Percentiles rank a stretch among this genome's conserved stretches.
phyloP scores from a whole-genome alignment of 306 rosid species.

The Betula pendula region DNA sequence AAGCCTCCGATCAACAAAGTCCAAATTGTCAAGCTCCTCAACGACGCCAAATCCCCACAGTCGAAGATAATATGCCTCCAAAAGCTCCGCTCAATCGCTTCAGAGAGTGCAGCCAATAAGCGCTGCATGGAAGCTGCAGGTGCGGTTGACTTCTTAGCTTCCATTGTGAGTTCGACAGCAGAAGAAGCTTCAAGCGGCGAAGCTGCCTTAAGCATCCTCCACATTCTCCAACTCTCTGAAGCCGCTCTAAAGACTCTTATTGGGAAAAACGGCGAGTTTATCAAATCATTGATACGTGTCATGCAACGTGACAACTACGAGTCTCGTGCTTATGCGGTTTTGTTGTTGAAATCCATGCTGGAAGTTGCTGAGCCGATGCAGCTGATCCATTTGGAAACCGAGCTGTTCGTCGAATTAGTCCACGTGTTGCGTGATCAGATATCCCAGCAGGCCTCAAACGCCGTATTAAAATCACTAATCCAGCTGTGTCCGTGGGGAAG shows the following conservation, averaged over 20 bases:
- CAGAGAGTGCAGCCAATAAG: constrained; percentile 58
- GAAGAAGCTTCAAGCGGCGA: constrained; percentile 37
- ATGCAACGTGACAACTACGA: constrained; percentile 60
- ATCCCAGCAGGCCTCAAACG: constrained; percentile 55
- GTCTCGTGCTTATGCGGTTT: constrained; percentile 62
- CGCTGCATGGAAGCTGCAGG: constrained; percentile 63
- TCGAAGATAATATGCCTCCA: constrained; percentile 37
- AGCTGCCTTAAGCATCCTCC: constrained; percentile 55
- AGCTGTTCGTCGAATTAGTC: constrained; percentile 45
- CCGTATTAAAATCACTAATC: constrained; percentile 49
- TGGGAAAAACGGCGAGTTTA: constrained; percentile 32
- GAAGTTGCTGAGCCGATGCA: constrained; percentile 41
- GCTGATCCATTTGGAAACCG: constrained; percentile 24
- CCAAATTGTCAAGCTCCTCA: constrained; percentile 46
- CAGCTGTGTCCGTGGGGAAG: constrained; percentile 54
- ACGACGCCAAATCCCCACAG: constrained; percentile 43
- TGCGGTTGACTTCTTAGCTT: constrained; percentile 55
- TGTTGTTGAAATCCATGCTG: constrained; percentile 51
- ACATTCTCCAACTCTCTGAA: constrained; percentile 52
- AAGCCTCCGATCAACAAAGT: constrained; percentile 57
- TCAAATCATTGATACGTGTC: constrained; percentile 40
- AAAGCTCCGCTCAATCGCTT: constrained; percentile 54
- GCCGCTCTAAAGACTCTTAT: constrained; percentile 31
- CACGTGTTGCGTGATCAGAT: constrained; percentile 55
- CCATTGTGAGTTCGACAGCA: constrained; percentile 23